phyloP scores from a whole-genome alignment of 805 yeast genomes.

The Cyberlindnera xishuangbannaensis region DNA sequence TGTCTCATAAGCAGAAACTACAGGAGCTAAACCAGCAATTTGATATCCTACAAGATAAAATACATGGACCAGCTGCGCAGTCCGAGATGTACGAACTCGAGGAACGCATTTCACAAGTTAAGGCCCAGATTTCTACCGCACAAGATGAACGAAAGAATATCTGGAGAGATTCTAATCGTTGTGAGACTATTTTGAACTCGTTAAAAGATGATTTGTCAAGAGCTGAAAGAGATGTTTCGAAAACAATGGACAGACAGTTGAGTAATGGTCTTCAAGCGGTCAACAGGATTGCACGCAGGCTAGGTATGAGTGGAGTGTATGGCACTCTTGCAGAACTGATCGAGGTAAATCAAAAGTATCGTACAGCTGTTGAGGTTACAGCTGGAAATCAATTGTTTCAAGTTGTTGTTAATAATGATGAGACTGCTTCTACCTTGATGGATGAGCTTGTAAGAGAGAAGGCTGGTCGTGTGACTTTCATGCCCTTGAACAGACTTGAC shows the following conservation, averaged over 20 bases:
- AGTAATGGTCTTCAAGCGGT: slow-evolving; percentile 68
- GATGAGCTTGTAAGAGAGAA: slow-evolving; percentile 63
- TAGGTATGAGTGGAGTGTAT: slow-evolving; percentile 60
- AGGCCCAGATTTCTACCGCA: slow-evolving; percentile 35
- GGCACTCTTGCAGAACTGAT: slow-evolving; percentile 88
- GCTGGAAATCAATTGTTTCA: slow-evolving; percentile 86
- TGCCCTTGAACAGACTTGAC: slow-evolving; percentile 72
- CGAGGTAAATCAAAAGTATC: slow-evolving; percentile 73
- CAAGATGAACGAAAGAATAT: slow-evolving; percentile 63
- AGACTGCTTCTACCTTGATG: slow-evolving; percentile 75
- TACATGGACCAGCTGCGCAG: slow-evolving; percentile 31
- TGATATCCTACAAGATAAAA: slow-evolving; percentile 29
- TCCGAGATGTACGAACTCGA: slow-evolving; percentile 20
- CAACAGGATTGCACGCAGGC: slow-evolving; percentile 49
- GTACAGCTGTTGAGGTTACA: slow-evolving; percentile 79
- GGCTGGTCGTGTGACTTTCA: slow-evolving; percentile 83
- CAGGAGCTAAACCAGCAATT: slow-evolving; percentile 26
- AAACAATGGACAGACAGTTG: slow-evolving; percentile 70
- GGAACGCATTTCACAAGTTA: slow-evolving; percentile 29
- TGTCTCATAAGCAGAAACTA: slow-evolving; percentile 17
- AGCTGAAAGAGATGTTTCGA: slow-evolving; percentile 57
- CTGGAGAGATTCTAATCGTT: slow-evolving; percentile 76
- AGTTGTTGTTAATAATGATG: slow-evolving; percentile 83
- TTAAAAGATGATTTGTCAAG: slow-evolving; percentile 46
- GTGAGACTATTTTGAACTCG: slow-evolving; percentile 50